These are phyloP conservation scores for Allium cepa DNA, from an alignment of 106 monocot species.

Conservation along the genomic window DNA sequence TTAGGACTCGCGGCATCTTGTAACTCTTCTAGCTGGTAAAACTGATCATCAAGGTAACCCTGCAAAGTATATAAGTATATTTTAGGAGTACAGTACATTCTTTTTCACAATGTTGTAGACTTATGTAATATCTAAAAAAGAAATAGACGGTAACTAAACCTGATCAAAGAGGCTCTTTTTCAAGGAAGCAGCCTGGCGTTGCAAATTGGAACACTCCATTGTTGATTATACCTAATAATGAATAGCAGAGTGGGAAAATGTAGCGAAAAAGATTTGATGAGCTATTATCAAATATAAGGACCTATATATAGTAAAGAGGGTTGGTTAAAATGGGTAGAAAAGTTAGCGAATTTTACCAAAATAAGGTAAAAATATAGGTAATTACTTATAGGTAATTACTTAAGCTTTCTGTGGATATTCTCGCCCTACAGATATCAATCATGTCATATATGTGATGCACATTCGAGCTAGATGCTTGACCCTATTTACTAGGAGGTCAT, in stretches of 20 bases:
- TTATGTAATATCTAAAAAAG: too few species aligned
- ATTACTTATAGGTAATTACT: not conserved
- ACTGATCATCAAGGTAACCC: slow-evolving; percentile 83
- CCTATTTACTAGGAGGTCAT: too few species aligned
- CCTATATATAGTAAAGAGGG: slow-evolving; percentile 30
- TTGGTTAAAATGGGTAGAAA: not conserved
- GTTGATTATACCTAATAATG: not conserved
- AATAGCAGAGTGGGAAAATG: not conserved
- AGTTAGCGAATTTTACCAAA: slow-evolving; percentile 1
- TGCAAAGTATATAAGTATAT: too few species aligned
- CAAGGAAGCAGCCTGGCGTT: slow-evolving; percentile 53
- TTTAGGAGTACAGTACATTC: too few species aligned
- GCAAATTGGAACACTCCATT: slow-evolving; percentile 63
- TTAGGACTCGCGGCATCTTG: slow-evolving; percentile 91
- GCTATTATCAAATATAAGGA: not conserved
- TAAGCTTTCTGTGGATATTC: slow-evolving; percentile 4
- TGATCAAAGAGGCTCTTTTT: slow-evolving; percentile 89
- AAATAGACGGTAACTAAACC: slow-evolving; percentile 17
- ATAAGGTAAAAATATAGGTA: not conserved
- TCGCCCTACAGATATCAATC: not conserved
- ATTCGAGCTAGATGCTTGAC: too few species aligned
- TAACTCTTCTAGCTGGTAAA: slow-evolving; percentile 77
- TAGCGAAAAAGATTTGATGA: too few species aligned
- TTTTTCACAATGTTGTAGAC: too few species aligned
- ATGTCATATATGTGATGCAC: too few species aligned